Evolutionary conservation across 805 yeast genomes (phyloP).

Genomic region (Candida sphagnicola): DNA sequence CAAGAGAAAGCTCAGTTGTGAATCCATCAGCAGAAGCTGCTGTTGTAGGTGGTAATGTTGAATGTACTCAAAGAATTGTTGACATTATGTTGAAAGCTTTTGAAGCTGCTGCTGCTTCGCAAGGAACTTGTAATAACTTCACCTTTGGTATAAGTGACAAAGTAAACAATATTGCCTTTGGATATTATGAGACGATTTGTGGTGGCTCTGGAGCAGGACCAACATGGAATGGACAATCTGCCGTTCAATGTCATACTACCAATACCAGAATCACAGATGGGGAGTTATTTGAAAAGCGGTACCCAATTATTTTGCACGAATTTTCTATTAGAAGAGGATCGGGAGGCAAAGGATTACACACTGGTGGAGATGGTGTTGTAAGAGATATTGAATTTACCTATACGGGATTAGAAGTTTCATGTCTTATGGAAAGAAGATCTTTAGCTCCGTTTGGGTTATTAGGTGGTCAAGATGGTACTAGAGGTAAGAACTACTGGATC

Average conservation of each 20-base stretch:
- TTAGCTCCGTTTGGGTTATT: slow-evolving; percentile 80
- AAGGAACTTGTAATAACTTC: slow-evolving; percentile 92
- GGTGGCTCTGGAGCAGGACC: slow-evolving; percentile 95
- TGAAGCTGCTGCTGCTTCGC: slow-evolving; percentile 89
- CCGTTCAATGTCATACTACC: slow-evolving; percentile 93
- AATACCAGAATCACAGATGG: slow-evolving; percentile 91
- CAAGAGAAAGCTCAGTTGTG: slow-evolving; percentile 39
- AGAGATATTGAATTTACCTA: slow-evolving; percentile 75
- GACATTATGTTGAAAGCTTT: slow-evolving; percentile 87
- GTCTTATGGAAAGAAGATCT: slow-evolving; percentile 81
- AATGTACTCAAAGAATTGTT: slow-evolving; percentile 90
- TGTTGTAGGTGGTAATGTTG: slow-evolving; percentile 87
- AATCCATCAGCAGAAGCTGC: slow-evolving; percentile 85
- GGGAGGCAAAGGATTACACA: slow-evolving; percentile 73
- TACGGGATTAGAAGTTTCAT: slow-evolving; percentile 56
- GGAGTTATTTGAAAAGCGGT: slow-evolving; percentile 82
- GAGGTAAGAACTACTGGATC: slow-evolving; percentile 52
- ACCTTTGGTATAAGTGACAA: slow-evolving; percentile 81
- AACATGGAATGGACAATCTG: slow-evolving; percentile 80
- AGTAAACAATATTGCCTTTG: slow-evolving; percentile 59
- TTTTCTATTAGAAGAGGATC: slow-evolving; percentile 68
- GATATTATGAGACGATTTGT: slow-evolving; percentile 91
- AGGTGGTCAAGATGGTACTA: slow-evolving; percentile 74
- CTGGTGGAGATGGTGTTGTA: slow-evolving; percentile 84
- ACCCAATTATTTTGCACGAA: slow-evolving; percentile 74